These are phyloP conservation scores for Apiotrichum siamense DNA, from an alignment of 1,284 basidiomycete species.

Conservation along the genomic window DNA sequence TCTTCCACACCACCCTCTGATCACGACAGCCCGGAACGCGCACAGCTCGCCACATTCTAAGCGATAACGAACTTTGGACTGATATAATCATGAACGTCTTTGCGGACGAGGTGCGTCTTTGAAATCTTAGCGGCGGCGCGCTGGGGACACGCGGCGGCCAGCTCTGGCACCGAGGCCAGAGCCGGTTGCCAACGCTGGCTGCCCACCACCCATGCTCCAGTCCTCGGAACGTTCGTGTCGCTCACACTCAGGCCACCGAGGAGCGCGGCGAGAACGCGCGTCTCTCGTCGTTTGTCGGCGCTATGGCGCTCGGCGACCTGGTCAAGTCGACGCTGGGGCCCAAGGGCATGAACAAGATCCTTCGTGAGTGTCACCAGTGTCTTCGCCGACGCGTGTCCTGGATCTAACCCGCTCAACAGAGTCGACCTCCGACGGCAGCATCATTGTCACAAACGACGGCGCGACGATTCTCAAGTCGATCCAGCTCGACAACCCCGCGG, in stretches of 20 bases:
- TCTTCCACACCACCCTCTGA: neutral
- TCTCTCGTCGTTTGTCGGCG: conserved; percentile 95
- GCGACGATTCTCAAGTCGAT: conserved; percentile 98
- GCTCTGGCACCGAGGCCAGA: no score
- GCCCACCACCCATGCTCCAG: no score
- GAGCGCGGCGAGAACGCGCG: conserved; percentile 99
- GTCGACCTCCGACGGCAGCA: conserved; percentile 82
- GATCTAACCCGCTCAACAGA: conserved; percentile 53
- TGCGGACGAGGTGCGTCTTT: conserved; percentile 44
- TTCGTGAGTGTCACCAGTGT: conserved; percentile 30
- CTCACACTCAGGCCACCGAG: conserved; percentile 70
- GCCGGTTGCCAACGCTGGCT: neutral
- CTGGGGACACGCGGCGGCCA: neutral
- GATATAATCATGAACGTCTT: conserved; percentile 46
- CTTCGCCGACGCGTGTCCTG: no score
- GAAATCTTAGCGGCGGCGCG: neutral
- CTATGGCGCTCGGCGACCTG: conserved; percentile 91
- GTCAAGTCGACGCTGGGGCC: conserved; percentile 98
- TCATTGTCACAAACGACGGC: conserved; percentile 97
- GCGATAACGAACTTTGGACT: neutral
- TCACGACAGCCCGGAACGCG: neutral
- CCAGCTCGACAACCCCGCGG: conserved; percentile 95
- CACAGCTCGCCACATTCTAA: no score
- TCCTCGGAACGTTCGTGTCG: no score
- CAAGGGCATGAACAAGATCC: conserved; percentile 60